Percentiles rank a stretch among this genome's conserved stretches.
phyloP scores from a whole-genome alignment of 768 basidiomycete genomes.

The Suillus placidus region DNA sequence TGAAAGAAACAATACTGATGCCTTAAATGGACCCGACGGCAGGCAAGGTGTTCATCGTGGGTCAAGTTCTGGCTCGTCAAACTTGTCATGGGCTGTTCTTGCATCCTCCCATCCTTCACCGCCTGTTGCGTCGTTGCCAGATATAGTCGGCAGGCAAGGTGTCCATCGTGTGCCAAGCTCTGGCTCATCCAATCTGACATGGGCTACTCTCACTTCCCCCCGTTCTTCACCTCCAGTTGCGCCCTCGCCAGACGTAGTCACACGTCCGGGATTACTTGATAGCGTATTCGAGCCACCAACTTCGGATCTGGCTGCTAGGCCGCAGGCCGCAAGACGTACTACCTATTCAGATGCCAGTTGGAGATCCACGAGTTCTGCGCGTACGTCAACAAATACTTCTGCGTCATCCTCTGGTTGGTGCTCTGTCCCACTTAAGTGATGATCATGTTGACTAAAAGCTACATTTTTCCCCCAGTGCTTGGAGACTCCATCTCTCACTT shows the following conservation, averaged over 20 bases:
- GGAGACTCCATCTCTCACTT: not conserved
- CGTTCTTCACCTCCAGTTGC: not conserved
- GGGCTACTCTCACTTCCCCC: not conserved
- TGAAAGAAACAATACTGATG: constrained; percentile 5
- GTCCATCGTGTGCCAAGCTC: not conserved
- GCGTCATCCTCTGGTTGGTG: constrained; percentile 6
- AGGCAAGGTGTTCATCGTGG: not conserved
- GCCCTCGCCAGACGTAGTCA: not conserved
- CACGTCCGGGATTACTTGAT: not conserved
- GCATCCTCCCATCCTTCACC: not conserved
- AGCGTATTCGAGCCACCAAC: not conserved
- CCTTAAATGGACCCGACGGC: not conserved
- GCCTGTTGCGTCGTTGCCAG: not conserved
- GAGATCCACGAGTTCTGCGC: not conserved
- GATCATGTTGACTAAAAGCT: not conserved
- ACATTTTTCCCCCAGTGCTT: not conserved
- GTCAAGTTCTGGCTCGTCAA: not conserved
- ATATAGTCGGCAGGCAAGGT: not conserved
- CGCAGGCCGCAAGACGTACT: not conserved
- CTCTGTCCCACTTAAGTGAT: not conserved
- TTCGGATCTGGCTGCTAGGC: not conserved
- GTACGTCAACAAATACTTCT: constrained; percentile 1
- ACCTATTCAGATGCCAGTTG: not conserved
- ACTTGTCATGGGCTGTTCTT: not conserved
- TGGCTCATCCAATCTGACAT: not conserved